Percentiles rank a stretch among this genome's conserved stretches.
Evolutionary conservation across 2,329 filamentous ascomycete species (phyloP).

Genomic region (Talaromyces sp.): DNA sequence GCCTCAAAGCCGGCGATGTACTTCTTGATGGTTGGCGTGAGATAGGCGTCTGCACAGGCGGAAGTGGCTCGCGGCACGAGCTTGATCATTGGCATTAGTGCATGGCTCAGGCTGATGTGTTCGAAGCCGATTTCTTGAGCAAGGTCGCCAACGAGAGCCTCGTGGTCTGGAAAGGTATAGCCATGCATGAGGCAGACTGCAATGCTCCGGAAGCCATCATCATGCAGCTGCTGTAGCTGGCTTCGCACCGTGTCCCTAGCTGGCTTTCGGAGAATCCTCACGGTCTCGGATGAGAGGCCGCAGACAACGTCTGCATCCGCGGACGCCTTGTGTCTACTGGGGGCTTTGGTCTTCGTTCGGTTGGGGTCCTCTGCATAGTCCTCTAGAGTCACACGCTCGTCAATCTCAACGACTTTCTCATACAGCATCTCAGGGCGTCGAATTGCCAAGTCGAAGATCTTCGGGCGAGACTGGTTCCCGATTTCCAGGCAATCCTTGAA

Average conservation of each 20-base stretch:
- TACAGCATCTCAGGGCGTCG: constrained; percentile 83
- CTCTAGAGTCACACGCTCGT: constrained; percentile 85
- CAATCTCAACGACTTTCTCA: constrained; percentile 77
- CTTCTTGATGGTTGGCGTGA: constrained; percentile 72
- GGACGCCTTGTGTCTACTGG: constrained; percentile 32
- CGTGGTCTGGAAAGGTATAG: constrained; percentile 85
- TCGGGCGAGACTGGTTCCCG: constrained; percentile 82
- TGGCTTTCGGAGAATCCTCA: constrained; percentile 63
- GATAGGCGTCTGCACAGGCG: constrained; percentile 73
- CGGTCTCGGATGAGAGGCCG: constrained; percentile 68
- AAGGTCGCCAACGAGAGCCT: constrained; percentile 68
- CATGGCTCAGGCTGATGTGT: constrained; percentile 75
- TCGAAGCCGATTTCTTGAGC: constrained; percentile 76
- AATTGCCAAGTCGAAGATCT: constrained; percentile 88
- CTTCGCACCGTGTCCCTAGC: constrained; percentile 47
- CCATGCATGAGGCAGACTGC: constrained; percentile 89
- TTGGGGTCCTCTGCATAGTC: constrained; percentile 86
- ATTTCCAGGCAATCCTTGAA: constrained; percentile 86
- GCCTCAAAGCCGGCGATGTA: constrained; percentile 73
- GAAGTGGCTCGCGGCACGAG: constrained; percentile 70
- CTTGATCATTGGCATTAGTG: constrained; percentile 87
- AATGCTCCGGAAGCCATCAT: constrained; percentile 70
- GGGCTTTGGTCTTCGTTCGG: constrained; percentile 50
- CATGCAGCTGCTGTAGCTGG: constrained; percentile 63
- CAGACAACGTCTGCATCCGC: constrained; percentile 56